Base-by-base conservation (phyloP, 116 monocot species). In the Dioscorea cayenensis region DNA sequence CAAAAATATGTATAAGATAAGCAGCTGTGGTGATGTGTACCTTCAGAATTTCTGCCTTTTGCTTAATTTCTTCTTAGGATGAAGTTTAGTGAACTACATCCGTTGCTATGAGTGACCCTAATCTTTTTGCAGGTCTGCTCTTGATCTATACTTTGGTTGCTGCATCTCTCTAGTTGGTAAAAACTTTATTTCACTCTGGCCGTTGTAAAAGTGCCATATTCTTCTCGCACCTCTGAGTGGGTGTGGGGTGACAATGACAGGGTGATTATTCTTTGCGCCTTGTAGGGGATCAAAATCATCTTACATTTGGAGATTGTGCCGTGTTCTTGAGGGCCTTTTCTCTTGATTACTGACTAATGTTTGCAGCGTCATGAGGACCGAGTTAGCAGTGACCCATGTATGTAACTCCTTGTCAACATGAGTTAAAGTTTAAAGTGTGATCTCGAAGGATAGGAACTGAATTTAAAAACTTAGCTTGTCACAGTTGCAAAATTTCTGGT, bases 281-380 rank as follows among this genome's bases (percentile, higher is more conserved):
- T 68, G 18, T 62, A n/a, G 60, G 66, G 80, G 63, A 72, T 68
- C 79, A 63, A 80, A 66, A 65, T 67, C 81, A 21, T 77, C 82
- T 28, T 69, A 38, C 55, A 66, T 88, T 67, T 91, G 91, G 90
- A 83, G 86, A 71, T 35, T 94, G 35, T 77, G 94, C 64, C 85
- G 88, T 70, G 69, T 85, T 25, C 63, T 86, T 68, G 84, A 88
- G 78, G 90, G 90, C 36, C 82, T 83, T n/a, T 51, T 86, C 80
- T 69, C 77, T 94, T 64, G 94, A 94, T 83, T 86, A 94, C 64
- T n/a, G 94, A 91, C 77, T 90, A 95, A 91, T 73, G 62, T 61
- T 16, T 18, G 60, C 55, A 25, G 52, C 51, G n/a, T 2, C 0
- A n/a, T 16, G n/a, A 5, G 55, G 55, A 55, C 52, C 16, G 18